Evolutionary conservation across 2,329 filamentous ascomycete species (phyloP).

Genomic region (Monosporascus ibericus): DNA sequence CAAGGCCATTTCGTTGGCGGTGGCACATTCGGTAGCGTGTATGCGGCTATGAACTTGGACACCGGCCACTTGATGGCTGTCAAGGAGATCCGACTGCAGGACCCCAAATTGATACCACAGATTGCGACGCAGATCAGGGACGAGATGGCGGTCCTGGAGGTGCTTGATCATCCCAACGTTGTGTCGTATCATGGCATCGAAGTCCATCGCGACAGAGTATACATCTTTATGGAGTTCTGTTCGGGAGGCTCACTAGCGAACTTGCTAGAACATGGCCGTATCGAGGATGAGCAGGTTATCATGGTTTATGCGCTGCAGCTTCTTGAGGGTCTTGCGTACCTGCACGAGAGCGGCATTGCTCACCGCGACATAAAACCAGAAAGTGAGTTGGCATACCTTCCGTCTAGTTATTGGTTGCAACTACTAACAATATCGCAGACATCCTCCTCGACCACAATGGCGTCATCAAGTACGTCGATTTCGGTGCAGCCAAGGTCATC

Average conservation of each 20-base stretch:
- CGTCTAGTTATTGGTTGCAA: slow-evolving; percentile 5
- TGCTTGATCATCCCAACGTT: slow-evolving; percentile 94
- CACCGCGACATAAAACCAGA: slow-evolving; percentile 98
- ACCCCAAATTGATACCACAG: slow-evolving; percentile 90
- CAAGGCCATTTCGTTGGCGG: slow-evolving; percentile 98
- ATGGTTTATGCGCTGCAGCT: slow-evolving; percentile 95
- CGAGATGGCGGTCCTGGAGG: slow-evolving; percentile 93
- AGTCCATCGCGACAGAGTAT: slow-evolving; percentile 97
- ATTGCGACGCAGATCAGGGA: slow-evolving; percentile 92
- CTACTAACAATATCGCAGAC: slow-evolving; percentile 46
- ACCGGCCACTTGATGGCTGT: slow-evolving; percentile 96
- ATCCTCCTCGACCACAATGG: slow-evolving; percentile 96
- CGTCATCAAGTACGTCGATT: slow-evolving; percentile 98
- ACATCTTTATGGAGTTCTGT: slow-evolving; percentile 99
- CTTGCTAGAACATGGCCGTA: slow-evolving; percentile 88
- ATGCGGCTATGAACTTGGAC: slow-evolving; percentile 94
- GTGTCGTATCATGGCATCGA: slow-evolving; percentile 98
- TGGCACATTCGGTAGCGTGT: slow-evolving; percentile 95
- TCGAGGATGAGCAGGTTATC: slow-evolving; percentile 95
- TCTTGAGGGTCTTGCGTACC: slow-evolving; percentile 86
- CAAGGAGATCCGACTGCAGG: slow-evolving; percentile 95
- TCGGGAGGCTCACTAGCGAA: slow-evolving; percentile 88
- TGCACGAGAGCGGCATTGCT: slow-evolving; percentile 86
- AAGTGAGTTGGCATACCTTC: slow-evolving; percentile 52
- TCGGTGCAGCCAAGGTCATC: slow-evolving; percentile 95